Conservation (phyloP, 169 alveolate genomes). For the Cryptosporidium bovis region DNA sequence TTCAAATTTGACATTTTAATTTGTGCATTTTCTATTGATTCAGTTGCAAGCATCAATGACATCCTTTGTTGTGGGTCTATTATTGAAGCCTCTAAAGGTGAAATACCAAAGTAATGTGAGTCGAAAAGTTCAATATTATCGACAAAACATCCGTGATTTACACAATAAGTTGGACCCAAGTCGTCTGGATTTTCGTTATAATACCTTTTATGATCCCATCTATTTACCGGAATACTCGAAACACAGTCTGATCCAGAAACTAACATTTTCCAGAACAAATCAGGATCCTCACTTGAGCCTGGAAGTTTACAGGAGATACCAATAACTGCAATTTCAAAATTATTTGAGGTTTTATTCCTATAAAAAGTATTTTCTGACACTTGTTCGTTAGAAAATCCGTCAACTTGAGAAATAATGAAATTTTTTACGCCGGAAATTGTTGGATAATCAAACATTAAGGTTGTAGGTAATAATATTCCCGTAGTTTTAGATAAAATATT, state of each 20-base stretch:
- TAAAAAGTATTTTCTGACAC: not conserved
- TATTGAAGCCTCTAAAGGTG: conserved; percentile 59
- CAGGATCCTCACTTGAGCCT: conserved; percentile 59
- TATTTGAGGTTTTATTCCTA: not conserved
- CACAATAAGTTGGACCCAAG: conserved; percentile 65
- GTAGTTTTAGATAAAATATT: conserved; percentile 74
- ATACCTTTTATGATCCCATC: conserved; percentile 55
- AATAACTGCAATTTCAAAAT: conserved; percentile 73
- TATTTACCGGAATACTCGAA: conserved; percentile 36
- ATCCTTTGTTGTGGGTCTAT: conserved; percentile 70
- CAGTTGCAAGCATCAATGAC: conserved; percentile 40
- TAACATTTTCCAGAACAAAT: conserved; percentile 65
- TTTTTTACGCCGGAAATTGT: conserved; percentile 54
- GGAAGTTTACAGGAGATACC: conserved; percentile 80
- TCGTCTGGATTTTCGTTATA: conserved; percentile 8
- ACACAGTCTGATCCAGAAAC: conserved; percentile 35
- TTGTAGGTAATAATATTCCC: conserved; percentile 76
- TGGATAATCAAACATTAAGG: conserved; percentile 78
- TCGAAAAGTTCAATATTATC: conserved; percentile 43
- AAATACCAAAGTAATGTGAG: conserved; percentile 48
- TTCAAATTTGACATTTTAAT: not conserved
- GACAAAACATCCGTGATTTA: conserved; percentile 52
- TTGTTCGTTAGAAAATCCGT: not conserved
- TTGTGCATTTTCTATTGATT: conserved; percentile 47
- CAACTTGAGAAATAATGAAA: not conserved